Base-by-base conservation (phyloP, 2,329 filamentous ascomycete species). In the Venturia asperata region DNA sequence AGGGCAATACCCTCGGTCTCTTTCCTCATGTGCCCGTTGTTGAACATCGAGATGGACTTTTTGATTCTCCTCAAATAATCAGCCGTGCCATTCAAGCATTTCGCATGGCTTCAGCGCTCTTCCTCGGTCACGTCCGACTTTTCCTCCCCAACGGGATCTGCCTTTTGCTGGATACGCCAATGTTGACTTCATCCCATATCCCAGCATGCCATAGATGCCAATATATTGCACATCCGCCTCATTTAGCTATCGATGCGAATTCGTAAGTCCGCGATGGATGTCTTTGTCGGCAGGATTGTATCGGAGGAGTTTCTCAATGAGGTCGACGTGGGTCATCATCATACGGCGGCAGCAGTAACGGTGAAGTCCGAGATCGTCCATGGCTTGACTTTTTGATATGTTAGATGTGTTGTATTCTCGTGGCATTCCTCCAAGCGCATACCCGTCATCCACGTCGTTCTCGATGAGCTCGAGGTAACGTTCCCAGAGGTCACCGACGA, bases 271-370 rank as follows among this genome's bases (percentile, higher is more conserved):
- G 45, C 62, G 42, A 21, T 47, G 45, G 13, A 63, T 11, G n/a
- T 66, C 65, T 55, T 64, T 64, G n/a, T 65, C 65, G 27, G 65
- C 65, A 19, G 65, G 65, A 34, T 67, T 67, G 56, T 67, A 67
- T 55, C 65, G 91, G 70, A 99, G 86, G 62, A 99, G 86, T 80
- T 99, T 99, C 83, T 99, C 94, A 72, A 99, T 97, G 68, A 99
- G 83, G 77, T 99, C 94, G 72, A 99, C 94, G 79, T 99, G 94
- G 67, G 94, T 99, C 90, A 99, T 97, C 77, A 99, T 87, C 94
- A 99, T 99, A 74, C 94, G 89, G 71, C 94, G 90, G 81, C 94
- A 99, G 85, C 94, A 99, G 82, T 99, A 99, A 71, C 94, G 87
- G 79, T 91, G 93, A 74, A 95, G 89, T 65, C 92, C 92, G 64